Base-by-base conservation (phyloP, 2,329 filamentous ascomycete species). In the Pseudocercospora pini-densiflorae region DNA sequence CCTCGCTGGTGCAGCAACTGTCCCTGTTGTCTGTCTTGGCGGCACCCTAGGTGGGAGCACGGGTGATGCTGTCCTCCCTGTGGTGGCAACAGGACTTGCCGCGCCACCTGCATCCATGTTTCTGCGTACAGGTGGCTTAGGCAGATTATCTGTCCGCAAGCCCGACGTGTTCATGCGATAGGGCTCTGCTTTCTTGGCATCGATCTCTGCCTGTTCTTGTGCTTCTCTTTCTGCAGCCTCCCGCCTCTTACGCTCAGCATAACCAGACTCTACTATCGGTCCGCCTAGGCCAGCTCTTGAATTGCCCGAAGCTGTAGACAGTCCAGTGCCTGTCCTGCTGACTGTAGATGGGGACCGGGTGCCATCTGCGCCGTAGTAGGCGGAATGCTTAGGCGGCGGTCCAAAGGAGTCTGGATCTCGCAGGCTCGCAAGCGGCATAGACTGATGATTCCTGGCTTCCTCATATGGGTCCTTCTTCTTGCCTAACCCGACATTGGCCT, bases 341-440 rank as follows among this genome's bases (percentile, higher is more conserved):
- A 43, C n/a, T 19, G 61, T 55, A 21, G 61, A 49, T 7, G 64
- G 55, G 5, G 62, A 63, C 12, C 49, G 43, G n/a, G 68, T 81
- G 31, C 81, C 68, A 36, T 60, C 68, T 27, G 59, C 43, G 9
- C 82, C 79, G 75, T 85, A 80, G 70, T 83, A 84, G 59, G 83
- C 81, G 64, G 82, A 78, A 68, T 87, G 90, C 73, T 88, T 94
- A 0, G 93, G 93, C 27, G 93, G 93, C 24, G 93, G 92, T 1
- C 87, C 92, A 76, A 97, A 97, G 16, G 88, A 86, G 55, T 71
- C 70, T 63, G 76, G 93, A 76, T 97, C 93, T 76, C 88, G 89
- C 31, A 97, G 84, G 3, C 87, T 84, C 8, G 88, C 84, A 51
- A 96, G 81, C 1, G 93, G 93, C 16, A 84, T 83, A 6, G 87